Evolutionary conservation across 179 eudicot genomes (phyloP).

Genomic region (Drosera spatulata): DNA sequence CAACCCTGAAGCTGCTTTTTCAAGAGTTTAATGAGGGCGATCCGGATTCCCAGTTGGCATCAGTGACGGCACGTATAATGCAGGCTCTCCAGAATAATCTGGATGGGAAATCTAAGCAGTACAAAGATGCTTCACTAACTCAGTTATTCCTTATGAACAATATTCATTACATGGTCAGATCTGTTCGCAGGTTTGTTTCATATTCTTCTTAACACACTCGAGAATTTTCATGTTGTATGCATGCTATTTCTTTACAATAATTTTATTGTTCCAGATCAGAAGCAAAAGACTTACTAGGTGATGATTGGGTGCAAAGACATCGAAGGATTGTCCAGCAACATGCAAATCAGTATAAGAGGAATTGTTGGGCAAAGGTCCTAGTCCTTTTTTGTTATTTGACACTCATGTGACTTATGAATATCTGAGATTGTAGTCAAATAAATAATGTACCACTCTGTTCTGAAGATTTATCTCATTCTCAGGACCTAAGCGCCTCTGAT

Average conservation of each 20-base stretch:
- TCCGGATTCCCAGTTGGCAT: constrained; percentile 73
- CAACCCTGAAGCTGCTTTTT: constrained; percentile 93
- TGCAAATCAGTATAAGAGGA: constrained; percentile 94
- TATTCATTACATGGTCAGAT: constrained; percentile 95
- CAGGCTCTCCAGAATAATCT: constrained; percentile 95
- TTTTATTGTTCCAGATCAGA: constrained; percentile 52
- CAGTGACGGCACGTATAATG: constrained; percentile 91
- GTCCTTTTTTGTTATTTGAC: not conserved
- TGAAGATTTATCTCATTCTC: no score
- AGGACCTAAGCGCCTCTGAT: no score
- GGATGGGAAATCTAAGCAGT: constrained; percentile 92
- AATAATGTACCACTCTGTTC: no score
- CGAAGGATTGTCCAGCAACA: constrained; percentile 95
- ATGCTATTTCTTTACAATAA: constrained; percentile 3
- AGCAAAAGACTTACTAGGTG: constrained; percentile 87
- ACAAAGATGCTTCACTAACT: constrained; percentile 77
- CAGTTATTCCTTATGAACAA: constrained; percentile 93
- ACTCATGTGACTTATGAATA: not conserved
- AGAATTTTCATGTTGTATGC: not conserved
- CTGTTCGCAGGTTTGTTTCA: constrained; percentile 73
- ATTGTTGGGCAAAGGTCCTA: constrained; percentile 89
- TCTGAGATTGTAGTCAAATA: no score
- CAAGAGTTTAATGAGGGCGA: constrained; percentile 76
- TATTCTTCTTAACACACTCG: no score
- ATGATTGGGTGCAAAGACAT: constrained; percentile 99